phyloP scores from a whole-genome alignment of 768 basidiomycete genomes.

The Pisolithus albus region DNA sequence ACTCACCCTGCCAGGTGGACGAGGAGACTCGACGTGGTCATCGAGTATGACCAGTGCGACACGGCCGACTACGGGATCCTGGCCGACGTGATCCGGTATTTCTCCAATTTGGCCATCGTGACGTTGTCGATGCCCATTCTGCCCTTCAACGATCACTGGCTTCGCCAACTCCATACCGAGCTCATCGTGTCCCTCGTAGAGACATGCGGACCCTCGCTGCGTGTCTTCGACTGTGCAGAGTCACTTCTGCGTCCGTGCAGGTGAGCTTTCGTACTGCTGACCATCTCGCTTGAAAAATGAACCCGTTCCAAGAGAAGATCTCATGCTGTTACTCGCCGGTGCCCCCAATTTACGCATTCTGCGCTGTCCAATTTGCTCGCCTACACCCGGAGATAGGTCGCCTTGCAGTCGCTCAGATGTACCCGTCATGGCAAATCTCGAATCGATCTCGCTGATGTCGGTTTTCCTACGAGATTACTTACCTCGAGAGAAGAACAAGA shows the following conservation, averaged over 20 bases:
- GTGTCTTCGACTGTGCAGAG: slow-evolving; percentile 25
- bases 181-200: slow-evolving; percentile 18
- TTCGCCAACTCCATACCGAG: slow-evolving; percentile 17
- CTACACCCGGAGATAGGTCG: slow-evolving; percentile 16
- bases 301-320: slow-evolving; percentile 18
- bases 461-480: slow-evolving; percentile 26
- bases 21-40: slow-evolving; percentile 20
- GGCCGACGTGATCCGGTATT: slow-evolving; percentile 18
- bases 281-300: not conserved
- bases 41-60: slow-evolving; percentile 22
- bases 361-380: slow-evolving; percentile 23
- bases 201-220: slow-evolving; percentile 21
- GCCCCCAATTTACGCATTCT: slow-evolving; percentile 24
- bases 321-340: slow-evolving; percentile 20
- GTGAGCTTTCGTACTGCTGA: slow-evolving; percentile 7
- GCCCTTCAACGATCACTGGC: slow-evolving; percentile 21
- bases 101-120: slow-evolving; percentile 20
- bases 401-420: slow-evolving; percentile 14
- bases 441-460: slow-evolving; percentile 21
- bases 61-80: slow-evolving; percentile 17
- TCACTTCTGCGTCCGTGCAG: slow-evolving; percentile 25
- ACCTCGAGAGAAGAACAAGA: slow-evolving; percentile 20
- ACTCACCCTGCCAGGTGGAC: slow-evolving; percentile 21
- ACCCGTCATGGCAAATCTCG: slow-evolving; percentile 22
- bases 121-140: slow-evolving; percentile 23